Conservation (phyloP, 2,329 filamentous ascomycete genomes). For the Furcasterigmium furcatum region DNA sequence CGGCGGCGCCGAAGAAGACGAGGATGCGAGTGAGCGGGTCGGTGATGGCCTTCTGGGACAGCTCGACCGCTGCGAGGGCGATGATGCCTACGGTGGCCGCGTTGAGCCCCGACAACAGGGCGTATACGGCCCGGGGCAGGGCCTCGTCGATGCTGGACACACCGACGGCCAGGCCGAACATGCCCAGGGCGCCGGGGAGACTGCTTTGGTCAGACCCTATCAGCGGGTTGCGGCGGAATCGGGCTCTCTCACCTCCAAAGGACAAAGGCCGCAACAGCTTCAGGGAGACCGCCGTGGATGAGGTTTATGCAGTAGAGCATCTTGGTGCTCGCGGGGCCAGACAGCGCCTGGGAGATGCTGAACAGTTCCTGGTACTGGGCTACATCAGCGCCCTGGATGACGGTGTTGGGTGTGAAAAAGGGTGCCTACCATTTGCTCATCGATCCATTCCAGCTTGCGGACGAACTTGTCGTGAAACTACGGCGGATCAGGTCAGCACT, state of each 20-base stretch:
- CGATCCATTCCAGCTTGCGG: conserved; percentile 54
- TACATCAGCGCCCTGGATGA: not conserved
- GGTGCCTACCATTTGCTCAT: conserved; percentile 54
- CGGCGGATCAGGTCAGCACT: conserved; percentile 4
- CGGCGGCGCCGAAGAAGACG: conserved; percentile 56
- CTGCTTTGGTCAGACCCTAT: conserved; percentile 31
- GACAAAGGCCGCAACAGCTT: conserved; percentile 54
- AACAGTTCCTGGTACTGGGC: conserved; percentile 66
- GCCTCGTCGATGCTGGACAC: conserved; percentile 52
- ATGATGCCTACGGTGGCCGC: conserved; percentile 65
- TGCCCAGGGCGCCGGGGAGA: conserved; percentile 62
- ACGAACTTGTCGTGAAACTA: conserved; percentile 59
- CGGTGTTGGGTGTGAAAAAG: not conserved
- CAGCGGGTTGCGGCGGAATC: not conserved
- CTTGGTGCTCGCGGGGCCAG: conserved; percentile 63
- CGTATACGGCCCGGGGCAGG: conserved; percentile 58
- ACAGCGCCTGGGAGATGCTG: conserved; percentile 59
- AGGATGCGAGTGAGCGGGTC: conserved; percentile 57
- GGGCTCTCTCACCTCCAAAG: conserved; percentile 48
- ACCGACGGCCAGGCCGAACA: conserved; percentile 61
- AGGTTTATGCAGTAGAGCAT: conserved; percentile 62
- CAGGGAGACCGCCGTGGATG: conserved; percentile 54
- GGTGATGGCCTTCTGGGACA: conserved; percentile 61
- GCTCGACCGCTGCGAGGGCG: conserved; percentile 60
- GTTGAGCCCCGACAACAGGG: conserved; percentile 64